Evolutionary conservation across 805 yeast species (phyloP).

Genomic region (Jamesozyma rosinii): DNA sequence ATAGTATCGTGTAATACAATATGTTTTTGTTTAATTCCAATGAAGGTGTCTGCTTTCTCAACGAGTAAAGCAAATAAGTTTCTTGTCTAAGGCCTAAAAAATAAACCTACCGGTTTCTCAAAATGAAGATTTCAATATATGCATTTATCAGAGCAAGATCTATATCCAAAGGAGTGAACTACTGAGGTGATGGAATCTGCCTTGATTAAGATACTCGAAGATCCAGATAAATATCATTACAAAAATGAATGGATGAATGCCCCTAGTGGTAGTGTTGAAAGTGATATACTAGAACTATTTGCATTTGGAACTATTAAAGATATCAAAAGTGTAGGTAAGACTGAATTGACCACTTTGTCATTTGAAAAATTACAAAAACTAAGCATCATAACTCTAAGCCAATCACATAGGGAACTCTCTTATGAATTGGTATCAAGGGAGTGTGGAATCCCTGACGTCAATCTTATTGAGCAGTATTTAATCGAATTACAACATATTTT

Average conservation of each 20-base stretch:
- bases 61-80: not conserved
- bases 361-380: conserved; percentile 17
- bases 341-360: conserved; percentile 10
- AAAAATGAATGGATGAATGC: conserved; percentile 21
- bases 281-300: conserved; percentile 17
- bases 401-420: conserved; percentile 9
- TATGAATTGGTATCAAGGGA: conserved; percentile 10
- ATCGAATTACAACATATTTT: conserved; percentile 17
- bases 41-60: not conserved
- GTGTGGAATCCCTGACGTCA: conserved; percentile 9
- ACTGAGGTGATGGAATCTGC: not conserved
- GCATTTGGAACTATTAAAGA: conserved; percentile 23
- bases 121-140: too few relatives aligned
- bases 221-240: conserved; percentile 16
- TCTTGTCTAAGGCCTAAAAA: not conserved
- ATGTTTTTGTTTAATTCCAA: too few relatives aligned
- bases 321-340: not conserved
- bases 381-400: conserved; percentile 18
- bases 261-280: not conserved
- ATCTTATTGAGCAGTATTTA: conserved; percentile 17
- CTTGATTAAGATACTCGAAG: conserved; percentile 10
- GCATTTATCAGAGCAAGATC: too few relatives aligned
- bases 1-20: too few relatives aligned
- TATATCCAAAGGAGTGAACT: too few relatives aligned
- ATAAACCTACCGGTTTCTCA: too few relatives aligned